A percentile compares a stretch with the other conserved stretches of the same genome.
phyloP scores from a whole-genome alignment of 108 stramenopile species.

The Skeletonema tropicum region DNA sequence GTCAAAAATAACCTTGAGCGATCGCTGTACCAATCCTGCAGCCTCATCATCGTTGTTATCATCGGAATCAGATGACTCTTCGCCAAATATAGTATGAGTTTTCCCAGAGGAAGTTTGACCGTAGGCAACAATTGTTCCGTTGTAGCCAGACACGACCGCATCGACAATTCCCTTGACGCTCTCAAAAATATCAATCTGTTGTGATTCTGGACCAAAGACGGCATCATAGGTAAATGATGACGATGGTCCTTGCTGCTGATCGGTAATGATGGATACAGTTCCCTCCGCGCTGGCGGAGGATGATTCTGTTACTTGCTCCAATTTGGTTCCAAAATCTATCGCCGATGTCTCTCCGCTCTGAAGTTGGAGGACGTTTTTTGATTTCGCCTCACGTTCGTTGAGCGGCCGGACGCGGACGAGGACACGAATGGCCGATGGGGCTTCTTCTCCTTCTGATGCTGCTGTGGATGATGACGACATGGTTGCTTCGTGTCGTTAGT shows the following conservation, averaged over 20 bases:
- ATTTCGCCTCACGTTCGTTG: constrained; percentile 29
- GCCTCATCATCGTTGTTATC: constrained; percentile 20
- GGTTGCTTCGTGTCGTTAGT: background rate
- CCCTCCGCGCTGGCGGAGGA: constrained; percentile 7
- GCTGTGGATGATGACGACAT: background rate
- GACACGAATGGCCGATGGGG: constrained; percentile 54
- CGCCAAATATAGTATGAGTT: constrained; percentile 50
- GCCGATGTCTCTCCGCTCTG: constrained; percentile 15
- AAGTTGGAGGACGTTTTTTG: constrained; percentile 14
- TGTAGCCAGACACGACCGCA: constrained; percentile 46
- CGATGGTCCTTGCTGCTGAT: constrained; percentile 9
- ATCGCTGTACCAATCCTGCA: constrained; percentile 52
- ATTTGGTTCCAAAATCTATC: constrained; percentile 17
- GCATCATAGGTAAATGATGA: constrained; percentile 46
- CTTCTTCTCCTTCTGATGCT: constrained; percentile 3
- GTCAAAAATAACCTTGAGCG: constrained; percentile 47
- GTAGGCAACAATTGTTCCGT: constrained; percentile 57
- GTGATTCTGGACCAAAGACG: constrained; percentile 37
- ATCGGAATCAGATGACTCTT: no score
- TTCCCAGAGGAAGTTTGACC: constrained; percentile 55
- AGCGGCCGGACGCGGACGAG: constrained; percentile 55
- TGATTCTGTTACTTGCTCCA: background rate
- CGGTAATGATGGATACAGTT: constrained; percentile 17
- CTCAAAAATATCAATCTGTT: constrained; percentile 36
- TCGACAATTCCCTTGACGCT: constrained; percentile 46